These are phyloP conservation scores for Crataegus laevigata DNA, from an alignment of 306 rosid genomes.

Conservation along the genomic window DNA sequence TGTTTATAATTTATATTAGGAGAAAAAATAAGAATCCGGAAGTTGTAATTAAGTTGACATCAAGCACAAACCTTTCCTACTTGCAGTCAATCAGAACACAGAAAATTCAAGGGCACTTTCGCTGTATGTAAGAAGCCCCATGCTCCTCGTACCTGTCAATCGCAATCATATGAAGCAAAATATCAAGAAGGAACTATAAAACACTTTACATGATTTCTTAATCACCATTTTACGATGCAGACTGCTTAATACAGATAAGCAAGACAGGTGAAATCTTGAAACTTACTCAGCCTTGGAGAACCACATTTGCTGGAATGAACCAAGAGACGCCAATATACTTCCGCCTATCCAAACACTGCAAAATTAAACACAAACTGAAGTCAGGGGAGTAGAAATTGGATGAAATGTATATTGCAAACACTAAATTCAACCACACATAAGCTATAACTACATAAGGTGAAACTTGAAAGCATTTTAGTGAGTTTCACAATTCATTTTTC, in stretches of 20 bases:
- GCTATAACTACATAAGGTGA: not conserved
- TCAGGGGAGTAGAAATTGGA: constrained; percentile 11
- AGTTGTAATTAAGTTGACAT: not conserved
- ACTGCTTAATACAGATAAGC: not conserved
- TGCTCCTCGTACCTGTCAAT: constrained; percentile 89
- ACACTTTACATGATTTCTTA: not conserved
- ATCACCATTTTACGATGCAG: not conserved
- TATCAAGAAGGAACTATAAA: no score
- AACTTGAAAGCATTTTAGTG: not conserved
- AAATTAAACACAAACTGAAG: constrained; percentile 7
- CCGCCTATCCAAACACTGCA: constrained; percentile 99
- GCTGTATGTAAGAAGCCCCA: constrained; percentile 90
- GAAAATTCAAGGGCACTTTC: constrained; percentile 73
- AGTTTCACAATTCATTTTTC: not conserved
- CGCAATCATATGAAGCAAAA: not conserved
- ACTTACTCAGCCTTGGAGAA: constrained; percentile 95
- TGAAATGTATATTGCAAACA: not conserved
- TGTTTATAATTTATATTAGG: no score
- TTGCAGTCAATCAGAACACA: not conserved
- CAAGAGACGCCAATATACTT: constrained; percentile 98
- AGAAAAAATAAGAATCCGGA: not conserved
- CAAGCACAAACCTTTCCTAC: constrained; percentile 13
- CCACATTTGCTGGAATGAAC: constrained; percentile 89
- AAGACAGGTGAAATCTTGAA: not conserved
- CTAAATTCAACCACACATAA: not conserved